phyloP scores from a whole-genome alignment of 2,329 filamentous ascomycete species.

The Emergomyces orientalis region DNA sequence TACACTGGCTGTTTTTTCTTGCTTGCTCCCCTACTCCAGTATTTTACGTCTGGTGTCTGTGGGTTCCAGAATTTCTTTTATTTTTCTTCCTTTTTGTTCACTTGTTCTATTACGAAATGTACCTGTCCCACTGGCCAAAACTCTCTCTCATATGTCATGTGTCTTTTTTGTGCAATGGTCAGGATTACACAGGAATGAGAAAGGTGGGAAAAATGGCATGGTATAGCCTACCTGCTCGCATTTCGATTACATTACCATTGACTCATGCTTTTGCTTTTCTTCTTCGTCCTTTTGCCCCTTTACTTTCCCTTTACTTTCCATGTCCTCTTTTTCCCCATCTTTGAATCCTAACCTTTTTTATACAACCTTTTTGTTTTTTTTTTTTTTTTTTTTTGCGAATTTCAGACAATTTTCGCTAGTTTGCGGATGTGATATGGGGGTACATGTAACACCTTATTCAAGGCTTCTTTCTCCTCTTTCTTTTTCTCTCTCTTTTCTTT shows the following conservation, averaged over 20 bases:
- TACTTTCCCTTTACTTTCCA: not conserved
- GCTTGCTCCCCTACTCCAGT: not conserved
- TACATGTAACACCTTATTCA: not conserved
- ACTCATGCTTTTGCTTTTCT: not conserved
- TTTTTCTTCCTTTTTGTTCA: not conserved
- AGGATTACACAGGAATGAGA: not conserved
- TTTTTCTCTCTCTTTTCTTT: constrained; percentile 13
- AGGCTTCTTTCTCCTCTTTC: constrained; percentile 4
- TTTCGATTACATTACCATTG: not conserved
- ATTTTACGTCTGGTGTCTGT: not conserved
- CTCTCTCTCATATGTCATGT: not conserved
- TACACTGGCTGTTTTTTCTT: not conserved
- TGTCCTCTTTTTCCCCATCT: not conserved
- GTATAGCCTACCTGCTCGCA: not conserved
- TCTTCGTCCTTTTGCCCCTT: not conserved
- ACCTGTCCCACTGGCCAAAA: not conserved
- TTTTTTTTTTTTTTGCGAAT: too few relatives aligned
- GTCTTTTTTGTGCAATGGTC: not conserved
- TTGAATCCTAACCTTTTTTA: not conserved
- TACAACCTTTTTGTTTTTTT: not conserved
- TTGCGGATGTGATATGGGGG: too few relatives aligned
- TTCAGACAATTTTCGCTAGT: too few relatives aligned
- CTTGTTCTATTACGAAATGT: not conserved
- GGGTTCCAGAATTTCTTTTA: not conserved
- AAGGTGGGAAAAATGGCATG: not conserved